These are phyloP conservation scores for Aspergillus sp. DNA, from an alignment of 2,329 filamentous ascomycete genomes.

Conservation along the genomic window DNA sequence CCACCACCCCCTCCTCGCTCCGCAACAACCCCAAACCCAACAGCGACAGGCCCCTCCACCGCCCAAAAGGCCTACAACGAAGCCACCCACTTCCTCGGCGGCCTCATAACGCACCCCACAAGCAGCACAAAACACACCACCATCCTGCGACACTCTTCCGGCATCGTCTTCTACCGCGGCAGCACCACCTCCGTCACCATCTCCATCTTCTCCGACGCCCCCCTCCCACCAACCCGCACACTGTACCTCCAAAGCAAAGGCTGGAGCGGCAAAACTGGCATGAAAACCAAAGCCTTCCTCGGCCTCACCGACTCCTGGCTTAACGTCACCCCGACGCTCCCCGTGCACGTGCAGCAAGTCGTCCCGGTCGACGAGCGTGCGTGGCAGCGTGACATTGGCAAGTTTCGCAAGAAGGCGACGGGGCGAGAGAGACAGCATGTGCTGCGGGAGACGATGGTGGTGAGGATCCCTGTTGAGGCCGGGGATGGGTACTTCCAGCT, in stretches of 20 bases:
- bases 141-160: slow-evolving; percentile 66
- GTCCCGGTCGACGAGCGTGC: slow-evolving; percentile 62
- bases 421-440: slow-evolving; percentile 52
- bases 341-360: slow-evolving; percentile 53
- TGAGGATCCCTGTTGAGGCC: slow-evolving; percentile 65
- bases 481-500: slow-evolving; percentile 70
- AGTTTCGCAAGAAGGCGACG: slow-evolving; percentile 60
- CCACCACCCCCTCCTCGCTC: not conserved
- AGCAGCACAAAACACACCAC: slow-evolving; percentile 68
- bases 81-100: slow-evolving; percentile 66
- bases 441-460: slow-evolving; percentile 63
- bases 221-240: slow-evolving; percentile 59
- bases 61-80: slow-evolving; percentile 49
- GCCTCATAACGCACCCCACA: slow-evolving; percentile 63
- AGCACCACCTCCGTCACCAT: slow-evolving; percentile 64
- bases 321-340: slow-evolving; percentile 64
- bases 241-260: slow-evolving; percentile 71
- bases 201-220: slow-evolving; percentile 63
- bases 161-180: slow-evolving; percentile 67
- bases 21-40: slow-evolving; percentile 6
- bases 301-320: slow-evolving; percentile 64
- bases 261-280: slow-evolving; percentile 68
- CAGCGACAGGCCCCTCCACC: slow-evolving; percentile 13
- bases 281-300: slow-evolving; percentile 65
- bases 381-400: slow-evolving; percentile 67